phyloP scores from a whole-genome alignment of 2,329 filamentous ascomycete species.

The Aspergillus ochraceoroseus region DNA sequence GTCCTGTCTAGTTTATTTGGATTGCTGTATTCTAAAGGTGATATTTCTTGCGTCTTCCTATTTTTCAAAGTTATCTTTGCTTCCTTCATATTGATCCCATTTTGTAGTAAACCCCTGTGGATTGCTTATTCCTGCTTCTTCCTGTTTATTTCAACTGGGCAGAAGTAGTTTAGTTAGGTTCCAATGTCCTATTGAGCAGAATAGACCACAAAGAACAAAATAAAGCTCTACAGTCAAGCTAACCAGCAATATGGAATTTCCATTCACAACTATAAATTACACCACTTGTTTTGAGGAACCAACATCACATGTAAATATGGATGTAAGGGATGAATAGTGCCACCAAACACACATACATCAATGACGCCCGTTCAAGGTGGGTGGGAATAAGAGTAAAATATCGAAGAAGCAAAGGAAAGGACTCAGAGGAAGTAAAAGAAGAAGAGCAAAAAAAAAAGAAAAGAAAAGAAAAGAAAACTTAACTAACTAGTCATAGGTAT shows the following conservation, averaged over 20 bases:
- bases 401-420: slow-evolving; percentile 1
- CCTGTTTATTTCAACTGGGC: no score
- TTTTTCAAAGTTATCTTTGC: no score
- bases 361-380: slow-evolving; percentile 16
- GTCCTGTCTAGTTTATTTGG: no score
- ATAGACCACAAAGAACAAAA: background rate
- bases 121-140: no score
- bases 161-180: no score
- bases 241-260: slow-evolving; percentile 12
- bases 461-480: slow-evolving; percentile 17
- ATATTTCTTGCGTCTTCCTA: no score
- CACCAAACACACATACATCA: slow-evolving; percentile 15
- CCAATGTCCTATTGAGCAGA: no score
- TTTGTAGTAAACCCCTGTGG: no score
- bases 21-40: no score
- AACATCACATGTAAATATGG: slow-evolving; percentile 16
- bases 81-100: no score
- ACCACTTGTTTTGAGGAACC: slow-evolving; percentile 15
- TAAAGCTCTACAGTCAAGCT: background rate
- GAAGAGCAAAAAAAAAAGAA: slow-evolving; percentile 13
- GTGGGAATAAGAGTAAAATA: slow-evolving; percentile 6
- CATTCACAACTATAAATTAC: slow-evolving; percentile 20
- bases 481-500: slow-evolving; percentile 32
- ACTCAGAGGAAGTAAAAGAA: slow-evolving; percentile 14
- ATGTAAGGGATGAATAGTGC: slow-evolving; percentile 11